These are phyloP conservation scores for Daldinia grandis DNA, from an alignment of 495 filamentous ascomycete genomes.

Conservation along the genomic window DNA sequence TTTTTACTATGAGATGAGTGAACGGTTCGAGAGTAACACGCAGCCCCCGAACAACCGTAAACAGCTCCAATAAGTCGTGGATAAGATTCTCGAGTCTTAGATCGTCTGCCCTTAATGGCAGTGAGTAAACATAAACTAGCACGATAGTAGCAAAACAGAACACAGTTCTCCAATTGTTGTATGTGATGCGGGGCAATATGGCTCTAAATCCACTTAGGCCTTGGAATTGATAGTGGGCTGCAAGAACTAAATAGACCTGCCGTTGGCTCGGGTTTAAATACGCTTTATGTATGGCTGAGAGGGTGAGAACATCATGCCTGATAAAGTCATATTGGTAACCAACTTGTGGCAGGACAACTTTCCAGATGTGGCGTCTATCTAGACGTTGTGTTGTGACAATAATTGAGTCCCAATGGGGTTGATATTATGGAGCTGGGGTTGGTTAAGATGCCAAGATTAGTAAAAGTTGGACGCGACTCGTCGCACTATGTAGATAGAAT, in stretches of 20 bases:
- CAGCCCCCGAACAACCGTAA: background rate
- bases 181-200: background rate
- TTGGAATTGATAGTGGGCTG: background rate
- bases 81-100: background rate
- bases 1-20: background rate
- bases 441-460: background rate
- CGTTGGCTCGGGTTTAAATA: background rate
- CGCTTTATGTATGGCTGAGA: conserved; percentile 2
- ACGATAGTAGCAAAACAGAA: background rate
- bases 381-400: background rate
- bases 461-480: background rate
- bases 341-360: background rate
- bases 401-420: background rate
- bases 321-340: background rate
- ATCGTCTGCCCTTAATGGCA: background rate
- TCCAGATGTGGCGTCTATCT: background rate
- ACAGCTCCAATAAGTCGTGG: background rate
- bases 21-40: background rate
- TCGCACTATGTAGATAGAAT: background rate
- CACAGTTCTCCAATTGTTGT: background rate
- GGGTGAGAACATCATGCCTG: background rate
- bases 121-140: background rate
- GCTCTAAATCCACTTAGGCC: background rate
- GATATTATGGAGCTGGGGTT: background rate
- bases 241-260: background rate